Evolutionary conservation across 257 asterid genomes (phyloP).

Genomic region (Craterostigma plantagineum): DNA sequence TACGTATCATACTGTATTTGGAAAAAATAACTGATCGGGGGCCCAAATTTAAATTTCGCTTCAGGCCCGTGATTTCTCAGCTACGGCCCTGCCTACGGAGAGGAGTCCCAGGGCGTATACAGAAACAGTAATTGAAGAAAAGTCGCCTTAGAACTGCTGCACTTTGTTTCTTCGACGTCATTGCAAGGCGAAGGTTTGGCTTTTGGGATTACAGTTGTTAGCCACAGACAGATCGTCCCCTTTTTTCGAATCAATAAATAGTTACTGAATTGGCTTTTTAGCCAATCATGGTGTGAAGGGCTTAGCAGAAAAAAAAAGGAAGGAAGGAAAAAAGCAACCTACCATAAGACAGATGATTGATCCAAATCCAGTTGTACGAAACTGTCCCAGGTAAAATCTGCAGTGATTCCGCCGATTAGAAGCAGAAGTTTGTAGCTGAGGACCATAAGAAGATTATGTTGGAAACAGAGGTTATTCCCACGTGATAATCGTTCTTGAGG

Average conservation of each 20-base stretch:
- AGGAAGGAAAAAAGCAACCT: not conserved
- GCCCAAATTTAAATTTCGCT: too few species aligned
- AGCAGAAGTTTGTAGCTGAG: slow-evolving; percentile 48
- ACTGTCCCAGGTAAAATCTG: slow-evolving; percentile 51
- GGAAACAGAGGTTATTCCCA: slow-evolving; percentile 26
- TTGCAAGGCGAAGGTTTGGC: slow-evolving; percentile 16
- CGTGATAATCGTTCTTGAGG: slow-evolving; percentile 28
- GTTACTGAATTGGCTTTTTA: not conserved
- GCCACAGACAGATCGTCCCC: slow-evolving; percentile 49
- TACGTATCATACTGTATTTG: too few species aligned
- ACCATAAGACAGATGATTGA: slow-evolving; percentile 44
- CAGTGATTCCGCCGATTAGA: slow-evolving; percentile 42
- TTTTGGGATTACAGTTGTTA: slow-evolving; percentile 33
- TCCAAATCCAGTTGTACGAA: slow-evolving; percentile 38
- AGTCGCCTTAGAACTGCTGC: slow-evolving; percentile 13
- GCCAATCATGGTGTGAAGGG: not conserved
- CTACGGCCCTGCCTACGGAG: too few species aligned
- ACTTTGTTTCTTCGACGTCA: too few species aligned
- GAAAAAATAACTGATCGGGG: too few species aligned
- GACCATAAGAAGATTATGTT: slow-evolving; percentile 35
- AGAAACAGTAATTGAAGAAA: slow-evolving; percentile 20
- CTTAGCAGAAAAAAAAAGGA: too few species aligned
- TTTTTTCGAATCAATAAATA: too few species aligned
- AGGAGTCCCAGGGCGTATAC: slow-evolving; percentile 33
- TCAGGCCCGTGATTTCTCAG: too few species aligned